Percentiles rank a stretch among this genome's conserved stretches.
Evolutionary conservation across 1,284 basidiomycete species (phyloP).

Genomic region (Fomes fomentarius): DNA sequence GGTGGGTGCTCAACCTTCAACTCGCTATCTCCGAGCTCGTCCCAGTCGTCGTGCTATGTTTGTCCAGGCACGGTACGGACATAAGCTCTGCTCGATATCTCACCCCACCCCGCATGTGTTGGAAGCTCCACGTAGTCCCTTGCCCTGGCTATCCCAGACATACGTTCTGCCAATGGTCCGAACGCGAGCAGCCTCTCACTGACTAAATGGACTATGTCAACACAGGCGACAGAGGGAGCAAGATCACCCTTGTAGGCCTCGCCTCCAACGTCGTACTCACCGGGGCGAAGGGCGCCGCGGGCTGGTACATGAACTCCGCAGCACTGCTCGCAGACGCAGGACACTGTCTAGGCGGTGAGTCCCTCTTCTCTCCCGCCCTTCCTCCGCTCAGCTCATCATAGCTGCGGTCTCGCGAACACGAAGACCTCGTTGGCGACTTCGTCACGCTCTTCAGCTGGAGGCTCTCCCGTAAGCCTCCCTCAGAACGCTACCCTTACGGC

Average conservation of each 20-base stretch:
- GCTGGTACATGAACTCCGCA: conserved; percentile 89
- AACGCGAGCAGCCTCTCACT: no score
- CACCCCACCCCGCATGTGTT: no score
- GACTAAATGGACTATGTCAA: no score
- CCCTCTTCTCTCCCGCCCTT: conserved; percentile 16
- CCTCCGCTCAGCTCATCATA: conserved; percentile 8
- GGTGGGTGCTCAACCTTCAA: conserved; percentile 45
- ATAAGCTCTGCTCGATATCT: no score
- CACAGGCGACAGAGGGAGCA: conserved; percentile 83
- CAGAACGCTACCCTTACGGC: conserved; percentile 81
- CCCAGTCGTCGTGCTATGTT: background rate
- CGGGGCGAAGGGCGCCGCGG: conserved; percentile 81
- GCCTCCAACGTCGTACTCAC: conserved; percentile 86
- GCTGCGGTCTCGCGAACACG: background rate
- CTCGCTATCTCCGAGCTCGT: background rate
- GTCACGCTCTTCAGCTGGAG: conserved; percentile 94
- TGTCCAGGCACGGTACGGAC: no score
- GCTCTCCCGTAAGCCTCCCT: conserved; percentile 81
- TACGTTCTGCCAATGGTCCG: no score
- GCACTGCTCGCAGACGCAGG: conserved; percentile 94
- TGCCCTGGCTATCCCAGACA: no score
- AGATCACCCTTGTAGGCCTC: conserved; percentile 88
- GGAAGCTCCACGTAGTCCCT: no score
- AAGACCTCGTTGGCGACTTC: conserved; percentile 88
- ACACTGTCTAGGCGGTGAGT: conserved; percentile 87